Evolutionary conservation across 805 yeast species (phyloP), one percentile per base, ranked within the genome.

Genomic region (Teunomyces aglyptinius): DNA sequence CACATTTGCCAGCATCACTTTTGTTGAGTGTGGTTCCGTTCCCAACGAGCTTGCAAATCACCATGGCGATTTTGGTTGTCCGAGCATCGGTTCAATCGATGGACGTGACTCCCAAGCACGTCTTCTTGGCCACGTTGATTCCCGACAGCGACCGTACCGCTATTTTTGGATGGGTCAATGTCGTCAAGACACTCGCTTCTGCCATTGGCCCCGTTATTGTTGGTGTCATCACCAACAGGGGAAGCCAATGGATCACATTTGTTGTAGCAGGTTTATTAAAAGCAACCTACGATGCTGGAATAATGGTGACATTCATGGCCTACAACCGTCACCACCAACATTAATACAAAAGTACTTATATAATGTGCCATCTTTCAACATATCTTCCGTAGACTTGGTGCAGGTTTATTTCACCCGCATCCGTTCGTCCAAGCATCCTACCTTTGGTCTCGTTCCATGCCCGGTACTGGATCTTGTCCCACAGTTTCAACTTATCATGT

Each of bases 91-190:
- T 75, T 29, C 73, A 74, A 50, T 60, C 74, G 19, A 74, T 76
- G 79, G 81, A 76, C 49, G 63, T 70, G 24, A 76, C 78, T 1
- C 75, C 80, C 7, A 76, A 76, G 45, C 75, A 72, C 41, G 77
- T 75, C 4, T 74, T 75, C 49, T 60, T 75, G 18, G 73, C 77
- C 6, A 58, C 77, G 0, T 60, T 70, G 27, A 71, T 70, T 4
- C 60, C 70, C 4, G 70, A 70, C 22, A 54, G 60, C 27, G 74
- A 71, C 45, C 56, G 78, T 41, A 71, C 78, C 1, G 68, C 73
- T 1, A 75, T 73, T 1, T 64, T 76, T 46, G 73, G 72, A 0
- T 68, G 74, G 62, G 75, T 70, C 13, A 75, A 75, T 54, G 71
- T 75, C 8, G 67, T 70, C 15, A 66, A 75, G 47, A 73, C 76